Evolutionary conservation across 129 eudicot genomes (phyloP).

Genomic region (Flaveria brownii): DNA sequence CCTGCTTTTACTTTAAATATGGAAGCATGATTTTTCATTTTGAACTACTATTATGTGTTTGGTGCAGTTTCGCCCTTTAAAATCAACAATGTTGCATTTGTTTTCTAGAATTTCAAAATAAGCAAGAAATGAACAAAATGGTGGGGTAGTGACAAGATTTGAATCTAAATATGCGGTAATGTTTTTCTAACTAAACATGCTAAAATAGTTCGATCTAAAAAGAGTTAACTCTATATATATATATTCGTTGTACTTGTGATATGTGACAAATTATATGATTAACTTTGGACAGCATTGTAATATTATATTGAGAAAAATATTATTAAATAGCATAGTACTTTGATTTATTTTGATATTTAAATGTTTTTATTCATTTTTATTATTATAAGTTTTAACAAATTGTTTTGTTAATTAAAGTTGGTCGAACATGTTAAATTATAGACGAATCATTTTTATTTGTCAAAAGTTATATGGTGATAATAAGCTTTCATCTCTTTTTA

Average conservation of each 20-base stretch:
- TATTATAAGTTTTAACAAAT: neutral
- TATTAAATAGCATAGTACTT: neutral
- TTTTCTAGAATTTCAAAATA: neutral
- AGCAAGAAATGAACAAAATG: no score
- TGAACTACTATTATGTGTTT: neutral
- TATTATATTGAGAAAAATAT: no score
- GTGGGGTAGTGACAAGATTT: no score
- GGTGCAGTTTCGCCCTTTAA: slow-evolving; percentile 1
- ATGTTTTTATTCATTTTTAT: neutral
- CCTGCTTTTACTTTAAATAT: slow-evolving; percentile 31
- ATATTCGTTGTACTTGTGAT: no score
- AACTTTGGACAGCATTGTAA: no score
- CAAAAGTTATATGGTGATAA: neutral
- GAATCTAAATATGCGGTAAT: no score
- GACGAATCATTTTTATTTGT: neutral
- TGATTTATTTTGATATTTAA: neutral
- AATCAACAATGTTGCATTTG: neutral
- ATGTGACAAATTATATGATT: no score
- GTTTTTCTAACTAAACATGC: no score
- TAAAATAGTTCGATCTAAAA: no score
- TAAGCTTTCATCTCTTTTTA: no score
- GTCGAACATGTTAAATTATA: no score
- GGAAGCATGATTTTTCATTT: neutral
- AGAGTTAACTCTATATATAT: no score
- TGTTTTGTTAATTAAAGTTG: neutral